Percentiles rank a stretch among this genome's conserved stretches.
Conservation (phyloP, 441 rosid species). For the Brassica hybrid region DNA sequence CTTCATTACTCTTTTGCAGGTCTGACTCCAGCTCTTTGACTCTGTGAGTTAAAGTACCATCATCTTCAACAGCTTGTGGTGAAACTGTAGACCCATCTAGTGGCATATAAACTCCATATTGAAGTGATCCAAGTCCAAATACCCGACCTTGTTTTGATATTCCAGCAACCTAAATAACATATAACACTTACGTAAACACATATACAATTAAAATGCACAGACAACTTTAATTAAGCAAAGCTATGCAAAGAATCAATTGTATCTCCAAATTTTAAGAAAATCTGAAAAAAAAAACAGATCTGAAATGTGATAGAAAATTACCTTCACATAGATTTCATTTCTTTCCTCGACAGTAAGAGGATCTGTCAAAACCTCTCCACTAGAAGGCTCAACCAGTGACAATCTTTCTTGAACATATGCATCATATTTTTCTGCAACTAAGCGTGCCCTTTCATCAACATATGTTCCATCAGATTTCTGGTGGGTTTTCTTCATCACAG, state of each 20-base stretch:
- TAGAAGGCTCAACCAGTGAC: too few relatives aligned
- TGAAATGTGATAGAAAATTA: background rate
- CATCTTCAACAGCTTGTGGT: slow-evolving; percentile 1
- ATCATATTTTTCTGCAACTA: background rate
- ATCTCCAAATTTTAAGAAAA: too few relatives aligned
- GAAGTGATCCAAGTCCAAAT: slow-evolving; percentile 24
- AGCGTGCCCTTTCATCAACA: background rate
- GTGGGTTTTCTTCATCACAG: background rate
- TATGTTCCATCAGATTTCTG: background rate
- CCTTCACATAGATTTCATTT: background rate
- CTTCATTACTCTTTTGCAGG: background rate
- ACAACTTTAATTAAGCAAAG: too few relatives aligned
- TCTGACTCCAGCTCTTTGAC: slow-evolving; percentile 4
- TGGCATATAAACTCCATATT: background rate
- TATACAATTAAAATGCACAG: background rate
- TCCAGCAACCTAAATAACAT: slow-evolving; percentile 4
- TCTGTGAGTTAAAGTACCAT: too few relatives aligned
- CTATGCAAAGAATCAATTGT: too few relatives aligned
- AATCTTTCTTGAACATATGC: background rate
- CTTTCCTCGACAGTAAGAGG: background rate
- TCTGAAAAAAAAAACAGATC: background rate
- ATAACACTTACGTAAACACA: background rate
- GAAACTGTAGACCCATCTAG: background rate
- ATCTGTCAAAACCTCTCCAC: background rate
- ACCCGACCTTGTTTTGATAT: slow-evolving; percentile 6